Conservation (phyloP, 2,329 filamentous ascomycete species). For the Biscogniauxia mediterranea region DNA sequence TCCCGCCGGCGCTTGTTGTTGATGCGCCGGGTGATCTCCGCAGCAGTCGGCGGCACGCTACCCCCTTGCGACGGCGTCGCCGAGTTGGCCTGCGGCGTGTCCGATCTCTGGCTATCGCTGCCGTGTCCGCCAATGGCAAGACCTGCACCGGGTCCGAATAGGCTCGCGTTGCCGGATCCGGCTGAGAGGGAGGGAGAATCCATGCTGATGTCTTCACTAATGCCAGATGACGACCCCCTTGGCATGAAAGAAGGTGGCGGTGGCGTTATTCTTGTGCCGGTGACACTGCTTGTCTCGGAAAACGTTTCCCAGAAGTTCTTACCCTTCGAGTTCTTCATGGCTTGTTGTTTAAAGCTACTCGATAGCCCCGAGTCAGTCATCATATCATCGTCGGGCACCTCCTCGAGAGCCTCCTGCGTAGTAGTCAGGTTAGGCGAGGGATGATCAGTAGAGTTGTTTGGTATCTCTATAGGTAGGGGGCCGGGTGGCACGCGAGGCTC, state of each 20-base stretch:
- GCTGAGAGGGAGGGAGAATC: constrained; percentile 59
- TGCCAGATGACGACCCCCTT: constrained; percentile 56
- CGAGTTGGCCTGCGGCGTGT: constrained; percentile 39
- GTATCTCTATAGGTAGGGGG: constrained; percentile 42
- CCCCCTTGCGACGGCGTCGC: constrained; percentile 32
- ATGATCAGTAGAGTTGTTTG: constrained; percentile 55
- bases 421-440: constrained; percentile 67
- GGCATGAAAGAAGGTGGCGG: constrained; percentile 66
- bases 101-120: constrained; percentile 29
- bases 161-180: constrained; percentile 33
- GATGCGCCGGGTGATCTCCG: constrained; percentile 75
- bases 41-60: constrained; percentile 58
- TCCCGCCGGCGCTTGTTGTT: constrained; percentile 83
- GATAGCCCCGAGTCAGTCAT: constrained; percentile 59
- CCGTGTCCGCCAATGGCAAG: constrained; percentile 33
- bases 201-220: constrained; percentile 71
- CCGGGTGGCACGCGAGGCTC: constrained; percentile 41
- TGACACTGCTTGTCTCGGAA: constrained; percentile 61
- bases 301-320: constrained; percentile 77
- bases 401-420: constrained; percentile 64
- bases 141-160: constrained; percentile 31
- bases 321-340: constrained; percentile 68
- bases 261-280: constrained; percentile 43
- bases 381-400: constrained; percentile 67
- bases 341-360: constrained; percentile 73